phyloP scores from a whole-genome alignment of 768 basidiomycete species.

The Serpula lacrymans region DNA sequence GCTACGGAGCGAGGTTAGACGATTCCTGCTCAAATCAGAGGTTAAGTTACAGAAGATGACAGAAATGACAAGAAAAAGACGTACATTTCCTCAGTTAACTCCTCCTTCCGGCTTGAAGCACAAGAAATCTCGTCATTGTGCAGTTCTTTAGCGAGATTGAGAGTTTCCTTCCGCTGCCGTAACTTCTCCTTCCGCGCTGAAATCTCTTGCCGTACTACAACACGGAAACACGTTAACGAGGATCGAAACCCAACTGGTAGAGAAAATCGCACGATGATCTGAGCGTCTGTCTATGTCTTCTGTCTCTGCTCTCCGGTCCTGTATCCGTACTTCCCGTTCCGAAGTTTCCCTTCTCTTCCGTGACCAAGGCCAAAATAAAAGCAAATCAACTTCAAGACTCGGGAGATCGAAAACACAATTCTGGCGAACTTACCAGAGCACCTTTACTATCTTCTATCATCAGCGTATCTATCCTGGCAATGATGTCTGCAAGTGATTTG shows the following conservation, averaged over 20 bases:
- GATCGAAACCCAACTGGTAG: constrained; percentile 12
- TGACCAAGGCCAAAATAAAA: constrained; percentile 7
- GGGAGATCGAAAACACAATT: constrained; percentile 7
- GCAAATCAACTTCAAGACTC: constrained; percentile 5
- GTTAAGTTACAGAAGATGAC: not conserved
- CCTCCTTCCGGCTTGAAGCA: constrained; percentile 26
- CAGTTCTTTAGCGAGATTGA: constrained; percentile 41
- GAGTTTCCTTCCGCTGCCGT: constrained; percentile 41
- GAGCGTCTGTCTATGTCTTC: constrained; percentile 40
- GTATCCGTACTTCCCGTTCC: constrained; percentile 57
- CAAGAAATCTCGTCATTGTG: constrained; percentile 28
- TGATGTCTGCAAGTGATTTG: constrained; percentile 44
- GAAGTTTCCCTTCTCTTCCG: constrained; percentile 65
- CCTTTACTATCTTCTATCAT: constrained; percentile 39
- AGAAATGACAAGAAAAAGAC: constrained; percentile 10
- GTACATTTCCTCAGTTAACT: constrained; percentile 39
- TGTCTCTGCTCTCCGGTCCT: constrained; percentile 44
- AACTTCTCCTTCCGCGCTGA: constrained; percentile 42
- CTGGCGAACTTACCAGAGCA: constrained; percentile 38
- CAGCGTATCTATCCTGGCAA: constrained; percentile 45
- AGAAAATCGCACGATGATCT: constrained; percentile 43
- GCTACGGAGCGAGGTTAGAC: constrained; percentile 43
- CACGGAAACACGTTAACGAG: constrained; percentile 5
- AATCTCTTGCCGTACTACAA: constrained; percentile 42
- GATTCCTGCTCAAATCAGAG: constrained; percentile 35